Evolutionary conservation across 164 flowering plant genomes (phyloP), one percentile per base, ranked within the genome.

Genomic region (Aristolochia californica): DNA sequence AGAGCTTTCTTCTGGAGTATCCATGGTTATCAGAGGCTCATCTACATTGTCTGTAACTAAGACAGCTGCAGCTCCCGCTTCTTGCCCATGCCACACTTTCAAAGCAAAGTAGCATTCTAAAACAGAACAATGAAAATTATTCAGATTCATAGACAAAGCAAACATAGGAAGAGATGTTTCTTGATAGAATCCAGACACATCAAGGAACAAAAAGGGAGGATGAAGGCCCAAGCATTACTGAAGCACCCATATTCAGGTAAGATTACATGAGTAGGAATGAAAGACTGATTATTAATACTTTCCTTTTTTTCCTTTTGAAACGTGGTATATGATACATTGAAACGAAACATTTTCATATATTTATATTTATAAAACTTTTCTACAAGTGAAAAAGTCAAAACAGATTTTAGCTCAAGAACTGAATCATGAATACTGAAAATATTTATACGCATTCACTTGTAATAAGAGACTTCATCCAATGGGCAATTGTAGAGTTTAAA

Each of bases 61-160:
- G 18, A 91, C 87, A n/a, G 96, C 96, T 48, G 93, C 82, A n/a
- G 83, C 98, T 58, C 98, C 95, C 1, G 89, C 96, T 56, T 78
- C 72, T 65, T 91, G 98, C 15, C 62, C 98, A 66, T 91, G 75
- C 91, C 91, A 91, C 25, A 68, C 97, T 72, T 91, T 91, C 80
- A 78, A 65, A 2, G 97, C 90, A 66, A 91, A 91, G 77, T 75
- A 91, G 74, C 98, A 91, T 1, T 71, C 98, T 90, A 47, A 30
- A 55, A 48, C 53, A 15, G 53, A 48, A 60, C 22, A 12, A 7
- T 54, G 44, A 62, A 21, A 17, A 55, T 38, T 34, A 53, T 5
- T 44, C 10, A 34, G 22, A 43, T 40, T 48, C 9, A 24, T 23
- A 16, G 25, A 45, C 7, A 21, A 27, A 2, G 13, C 21, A 7